Conservation (phyloP, 495 filamentous ascomycete species). For the Immersiella caudata region DNA sequence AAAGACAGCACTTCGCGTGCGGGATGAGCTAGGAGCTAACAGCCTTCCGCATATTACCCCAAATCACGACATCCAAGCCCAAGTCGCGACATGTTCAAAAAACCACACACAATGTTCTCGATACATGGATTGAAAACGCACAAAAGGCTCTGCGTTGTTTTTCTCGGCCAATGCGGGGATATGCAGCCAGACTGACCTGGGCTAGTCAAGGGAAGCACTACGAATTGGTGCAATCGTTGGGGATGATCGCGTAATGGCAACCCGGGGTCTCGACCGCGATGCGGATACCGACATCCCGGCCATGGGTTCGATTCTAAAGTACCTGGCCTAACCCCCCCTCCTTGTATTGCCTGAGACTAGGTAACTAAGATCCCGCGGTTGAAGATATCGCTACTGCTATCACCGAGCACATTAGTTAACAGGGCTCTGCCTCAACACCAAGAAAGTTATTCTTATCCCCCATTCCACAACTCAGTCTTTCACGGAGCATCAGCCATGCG, state of each 20-base stretch:
- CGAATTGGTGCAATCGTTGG: slow-evolving; percentile 27
- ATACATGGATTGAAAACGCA: background rate
- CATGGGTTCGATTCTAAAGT: background rate
- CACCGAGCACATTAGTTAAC: too few relatives aligned
- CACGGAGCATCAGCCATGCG: background rate
- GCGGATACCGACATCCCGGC: background rate
- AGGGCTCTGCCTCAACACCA: too few relatives aligned
- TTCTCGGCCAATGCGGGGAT: background rate
- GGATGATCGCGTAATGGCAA: slow-evolving; percentile 32
- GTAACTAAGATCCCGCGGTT: too few relatives aligned
- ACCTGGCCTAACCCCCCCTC: background rate
- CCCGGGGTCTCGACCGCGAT: background rate
- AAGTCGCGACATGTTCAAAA: slow-evolving; percentile 24
- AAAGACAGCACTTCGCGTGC: background rate
- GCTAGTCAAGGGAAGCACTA: background rate
- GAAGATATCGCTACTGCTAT: too few relatives aligned
- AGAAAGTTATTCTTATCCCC: too few relatives aligned
- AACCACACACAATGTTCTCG: background rate
- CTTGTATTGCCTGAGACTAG: background rate
- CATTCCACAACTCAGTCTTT: background rate
- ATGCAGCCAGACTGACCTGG: background rate
- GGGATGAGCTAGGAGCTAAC: background rate
- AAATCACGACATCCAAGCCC: slow-evolving; percentile 32
- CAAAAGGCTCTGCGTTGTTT: background rate
- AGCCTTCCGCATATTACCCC: background rate